Base-by-base conservation (phyloP, 768 basidiomycete genomes). In the Lactarius sp. region DNA sequence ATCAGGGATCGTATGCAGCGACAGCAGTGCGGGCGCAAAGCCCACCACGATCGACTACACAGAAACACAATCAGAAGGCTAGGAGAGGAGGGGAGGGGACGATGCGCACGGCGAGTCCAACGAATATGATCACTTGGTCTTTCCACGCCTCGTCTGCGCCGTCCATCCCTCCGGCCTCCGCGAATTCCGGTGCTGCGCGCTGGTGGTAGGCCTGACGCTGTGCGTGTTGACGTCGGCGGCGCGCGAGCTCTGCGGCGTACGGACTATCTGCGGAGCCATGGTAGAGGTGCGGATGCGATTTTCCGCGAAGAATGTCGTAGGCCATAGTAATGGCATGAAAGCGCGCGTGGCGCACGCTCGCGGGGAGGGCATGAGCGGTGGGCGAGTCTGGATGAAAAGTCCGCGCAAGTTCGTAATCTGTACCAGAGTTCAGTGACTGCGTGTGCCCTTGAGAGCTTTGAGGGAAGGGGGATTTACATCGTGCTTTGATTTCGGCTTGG, bases 371-470 rank as follows among this genome's bases (percentile, higher is more conserved):
- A 6, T 77, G 78, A 33, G 78, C 76, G 10, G 75, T 71, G 3
- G 77, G 74, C 3, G 84, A 83, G 71, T 92, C 89, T 3, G 90
- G 89, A 69, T 92, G 90, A 70, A 90, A 82, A 10, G 77, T 71
- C 51, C 85, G 83, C 44, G 87, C 88, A 46, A 91, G 81, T 36
- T 90, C 88, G 68, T 85, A 90, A 71, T 90, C 89, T 89, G 58
- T 18, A 65, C 47, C 12, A 20, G 18, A 33, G 14, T 33, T 50
- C 41, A 42, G 47, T 14, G 55, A 27, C 20, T 20, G 52, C 6
- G 58, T 18, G 41, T 27, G 22, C 16, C 7, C 4, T 34, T 37
- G 16, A 18, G n/a, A 31, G 42, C 22, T 33, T 18, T n/a, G 31
- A 39, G 36, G n/a, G 31, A 20, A 18, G 16, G 18, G 31, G 39